A percentile compares a stretch with the other conserved stretches of the same genome.
phyloP scores from a whole-genome alignment of 2,329 filamentous ascomycete species.

The Aspergillus hortae region DNA sequence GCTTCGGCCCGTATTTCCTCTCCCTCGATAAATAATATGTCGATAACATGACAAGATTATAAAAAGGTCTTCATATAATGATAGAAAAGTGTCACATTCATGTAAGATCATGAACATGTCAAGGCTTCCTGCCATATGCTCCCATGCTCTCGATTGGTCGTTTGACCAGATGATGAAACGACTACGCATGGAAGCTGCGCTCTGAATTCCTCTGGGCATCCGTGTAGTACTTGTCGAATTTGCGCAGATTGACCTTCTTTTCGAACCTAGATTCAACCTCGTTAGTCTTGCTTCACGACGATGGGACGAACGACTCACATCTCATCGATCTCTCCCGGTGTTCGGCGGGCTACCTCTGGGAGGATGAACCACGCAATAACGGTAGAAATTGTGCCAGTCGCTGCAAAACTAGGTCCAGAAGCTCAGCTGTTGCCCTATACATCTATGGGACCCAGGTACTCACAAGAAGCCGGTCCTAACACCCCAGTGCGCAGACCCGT shows the following conservation, averaged over 20 bases:
- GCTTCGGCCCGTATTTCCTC: too few species aligned
- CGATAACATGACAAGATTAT: too few species aligned
- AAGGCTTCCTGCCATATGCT: too few species aligned
- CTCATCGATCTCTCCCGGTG: constrained; percentile 48
- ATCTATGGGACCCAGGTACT: constrained; percentile 8
- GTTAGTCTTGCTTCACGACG: background rate
- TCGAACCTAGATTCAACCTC: constrained; percentile 23
- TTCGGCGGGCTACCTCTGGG: constrained; percentile 52
- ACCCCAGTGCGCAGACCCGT: constrained; percentile 39
- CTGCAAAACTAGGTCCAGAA: constrained; percentile 29
- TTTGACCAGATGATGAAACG: too few species aligned
- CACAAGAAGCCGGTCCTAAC: constrained; percentile 47
- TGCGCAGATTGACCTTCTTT: constrained; percentile 34
- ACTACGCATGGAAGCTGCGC: too few species aligned
- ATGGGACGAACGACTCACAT: constrained; percentile 24
- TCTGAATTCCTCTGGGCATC: constrained; percentile 27
- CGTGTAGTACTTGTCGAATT: constrained; percentile 35
- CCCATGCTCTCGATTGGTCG: too few species aligned
- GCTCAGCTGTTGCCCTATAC: background rate
- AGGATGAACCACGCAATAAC: constrained; percentile 46
- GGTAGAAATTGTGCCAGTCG: constrained; percentile 24
- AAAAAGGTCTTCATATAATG: too few species aligned
- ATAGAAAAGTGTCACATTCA: too few species aligned
- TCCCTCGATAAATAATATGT: too few species aligned
- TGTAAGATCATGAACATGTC: too few species aligned